Evolutionary conservation across 2,329 filamentous ascomycete species (phyloP), one percentile per base, ranked within the genome.

Genomic region (Hirsutella rhossiliensis): DNA sequence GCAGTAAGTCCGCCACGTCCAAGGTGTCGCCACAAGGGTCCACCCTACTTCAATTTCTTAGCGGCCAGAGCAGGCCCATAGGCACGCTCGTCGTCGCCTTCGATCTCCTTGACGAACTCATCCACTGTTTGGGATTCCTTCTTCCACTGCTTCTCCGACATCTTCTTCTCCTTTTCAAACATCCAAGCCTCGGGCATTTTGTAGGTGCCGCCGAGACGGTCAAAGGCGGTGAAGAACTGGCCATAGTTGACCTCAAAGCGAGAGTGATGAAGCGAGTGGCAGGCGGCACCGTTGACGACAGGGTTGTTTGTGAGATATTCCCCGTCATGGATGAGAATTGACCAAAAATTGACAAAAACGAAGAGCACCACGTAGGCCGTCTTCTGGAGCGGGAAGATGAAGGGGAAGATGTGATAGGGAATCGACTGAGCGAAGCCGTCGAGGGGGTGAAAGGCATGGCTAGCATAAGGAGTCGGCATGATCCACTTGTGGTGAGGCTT

Each of bases 401-500:
- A 87, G 4, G 89, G 87, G 69, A 90, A 96, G 52, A 95, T 55
- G 67, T 97, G 90, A 69, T 97, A 97, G 1, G 90, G 90, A 40
- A 94, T 62, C 48, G 84, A 85, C 69, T 97, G 90, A 11, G 80
- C 75, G 66, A 83, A 96, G 58, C 90, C 90, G 59, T 97, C 90
- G 43, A 96, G 62, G 1, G 90, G 89, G 69, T 97, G 88, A 76
- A 97, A 97, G 46, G 90, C 90, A 60, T 95, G 85, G 54, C 83
- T 88, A 37, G 90, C 89, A 62, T 79, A 96, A 1, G 90, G 90
- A 3, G 87, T 94, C 3, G 90, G 90, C 87, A 96, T 94, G 66
- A 97, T 96, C 90, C 90, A 97, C 72, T 95, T 96, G 80, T 97
- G 90, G 67, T 97, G 90, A 52, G 88, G 83, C 78, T 97, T 97